Evolutionary conservation across 1,139 yeast genomes (phyloP).

Genomic region (Trichomonascaceae sp.): DNA sequence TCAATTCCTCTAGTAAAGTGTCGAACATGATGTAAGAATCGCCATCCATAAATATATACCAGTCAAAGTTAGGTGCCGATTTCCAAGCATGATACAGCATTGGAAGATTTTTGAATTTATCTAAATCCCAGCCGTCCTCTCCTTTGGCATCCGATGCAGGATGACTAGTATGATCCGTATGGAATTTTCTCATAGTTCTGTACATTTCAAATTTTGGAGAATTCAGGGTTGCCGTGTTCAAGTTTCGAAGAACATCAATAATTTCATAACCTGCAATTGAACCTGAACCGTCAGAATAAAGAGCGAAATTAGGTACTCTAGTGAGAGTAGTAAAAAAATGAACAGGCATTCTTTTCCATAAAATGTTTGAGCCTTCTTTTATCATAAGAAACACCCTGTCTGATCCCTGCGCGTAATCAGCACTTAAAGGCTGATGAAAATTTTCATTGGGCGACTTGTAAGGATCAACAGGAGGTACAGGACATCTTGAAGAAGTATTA

Average conservation of each 20-base stretch:
- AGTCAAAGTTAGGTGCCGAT: constrained; percentile 26
- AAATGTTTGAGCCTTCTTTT: constrained; percentile 32
- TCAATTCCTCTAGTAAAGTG: constrained; percentile 25
- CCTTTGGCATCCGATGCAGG: constrained; percentile 18
- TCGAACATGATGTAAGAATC: constrained; percentile 32
- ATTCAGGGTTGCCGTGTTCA: constrained; percentile 15
- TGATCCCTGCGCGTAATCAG: constrained; percentile 20
- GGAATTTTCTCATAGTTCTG: constrained; percentile 23
- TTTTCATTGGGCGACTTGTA: constrained; percentile 6
- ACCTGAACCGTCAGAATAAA: constrained; percentile 30
- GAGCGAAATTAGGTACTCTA: constrained; percentile 29
- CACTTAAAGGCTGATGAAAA: constrained; percentile 20
- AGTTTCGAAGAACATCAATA: constrained; percentile 26
- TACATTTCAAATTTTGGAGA: constrained; percentile 26
- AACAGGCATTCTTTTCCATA: constrained; percentile 34
- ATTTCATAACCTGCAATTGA: constrained; percentile 30
- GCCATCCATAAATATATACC: constrained; percentile 37
- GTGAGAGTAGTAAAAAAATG: constrained; percentile 32
- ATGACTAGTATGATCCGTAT: constrained; percentile 22
- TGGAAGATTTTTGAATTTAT: constrained; percentile 36
- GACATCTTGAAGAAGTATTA: constrained; percentile 6
- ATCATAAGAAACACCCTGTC: constrained; percentile 28
- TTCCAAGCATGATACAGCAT: constrained; percentile 34
- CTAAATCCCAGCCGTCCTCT: constrained; percentile 33
- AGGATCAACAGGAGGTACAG: constrained; percentile 8